Evolutionary conservation across 805 yeast genomes (phyloP), one percentile per base, ranked within the genome.

Genomic region (Yarrowia alimentaria): DNA sequence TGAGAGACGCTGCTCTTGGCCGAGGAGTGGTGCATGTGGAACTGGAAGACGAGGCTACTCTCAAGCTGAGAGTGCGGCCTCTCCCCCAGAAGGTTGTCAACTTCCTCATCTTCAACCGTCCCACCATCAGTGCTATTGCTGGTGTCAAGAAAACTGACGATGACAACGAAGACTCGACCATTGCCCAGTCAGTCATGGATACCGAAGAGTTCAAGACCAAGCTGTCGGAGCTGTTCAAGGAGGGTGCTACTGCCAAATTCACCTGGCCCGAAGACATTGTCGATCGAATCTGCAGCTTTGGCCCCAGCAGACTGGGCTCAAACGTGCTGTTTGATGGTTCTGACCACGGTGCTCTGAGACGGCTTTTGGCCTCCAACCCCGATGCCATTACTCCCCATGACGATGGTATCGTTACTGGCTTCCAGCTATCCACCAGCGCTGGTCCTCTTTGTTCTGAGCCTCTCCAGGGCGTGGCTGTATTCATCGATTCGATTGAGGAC

Each of bases 401-500:
- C 56, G 81, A 81, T 48, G 79, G 83, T 59, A 66, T 91, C 2
- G 61, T 85, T 37, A 83, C 85, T 57, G 99, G 96, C 1, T 90
- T 89, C 66, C 94, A 87, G 63, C 67, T 88, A 29, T 87, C 96
- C 4, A 78, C 80, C 37, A 72, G 75, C 32, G 86, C 81, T 62
- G 99, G 99, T 2, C 98, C 98, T 0, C 71, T 93, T 35, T 83
- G 91, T 0, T 78, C 83, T 4, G 99, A 93, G 64, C 90, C 89
- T 0, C 76, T 87, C 17, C 91, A 88, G 64, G 96, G 97, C 6
- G 77, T 85, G 56, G 75, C 84, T 11, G 60, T 57, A 1, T 55
- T 18, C 9, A 25, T 58, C 3, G 51, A 56, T 1, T 54, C 60
- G 2, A 65, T 60, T 9, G 60, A 61, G 18, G 65, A 57, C 5